Percentiles rank a stretch among this genome's conserved stretches.
These are phyloP conservation scores for Ustilago sp. DNA, from an alignment of 1,284 basidiomycete genomes.

Conservation along the genomic window DNA sequence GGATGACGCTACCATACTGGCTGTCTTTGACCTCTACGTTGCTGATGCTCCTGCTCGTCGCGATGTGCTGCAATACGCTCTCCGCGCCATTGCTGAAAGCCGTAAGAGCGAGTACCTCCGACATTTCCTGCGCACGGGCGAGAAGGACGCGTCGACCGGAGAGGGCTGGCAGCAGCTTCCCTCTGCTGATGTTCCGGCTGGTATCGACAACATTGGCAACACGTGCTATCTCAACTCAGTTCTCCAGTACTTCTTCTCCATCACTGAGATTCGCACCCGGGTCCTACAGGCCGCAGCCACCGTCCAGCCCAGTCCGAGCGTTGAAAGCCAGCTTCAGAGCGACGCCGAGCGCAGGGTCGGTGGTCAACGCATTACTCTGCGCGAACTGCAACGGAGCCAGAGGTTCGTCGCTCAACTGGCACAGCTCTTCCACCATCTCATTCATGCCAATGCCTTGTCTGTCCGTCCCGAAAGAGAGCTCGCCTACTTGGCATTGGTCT, in stretches of 20 bases:
- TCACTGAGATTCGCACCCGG: slow-evolving; percentile 83
- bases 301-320: slow-evolving; percentile 71
- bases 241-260: slow-evolving; percentile 93
- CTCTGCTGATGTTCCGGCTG: slow-evolving; percentile 80
- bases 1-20: slow-evolving; percentile 81
- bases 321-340: background rate
- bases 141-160: slow-evolving; percentile 65
- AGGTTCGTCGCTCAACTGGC: slow-evolving; percentile 82
- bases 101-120: slow-evolving; percentile 80
- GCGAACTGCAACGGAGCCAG: slow-evolving; percentile 83
- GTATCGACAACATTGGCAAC: slow-evolving; percentile 90
- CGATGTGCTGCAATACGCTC: slow-evolving; percentile 68
- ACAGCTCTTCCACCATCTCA: slow-evolving; percentile 81
- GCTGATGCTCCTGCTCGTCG: slow-evolving; percentile 73
- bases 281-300: slow-evolving; percentile 75
- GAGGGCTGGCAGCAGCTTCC: slow-evolving; percentile 55
- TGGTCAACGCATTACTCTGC: slow-evolving; percentile 81
- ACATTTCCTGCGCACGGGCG: slow-evolving; percentile 77
- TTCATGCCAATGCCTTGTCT: slow-evolving; percentile 76
- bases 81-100: slow-evolving; percentile 73
- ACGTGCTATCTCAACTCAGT: slow-evolving; percentile 92
- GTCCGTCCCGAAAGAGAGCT: slow-evolving; percentile 86
- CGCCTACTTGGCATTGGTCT: slow-evolving; percentile 90
- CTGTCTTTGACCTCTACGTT: slow-evolving; percentile 79
- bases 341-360: slow-evolving; percentile 75